Base-by-base conservation (phyloP, 495 filamentous ascomycete species). In the Podospora sp. region DNA sequence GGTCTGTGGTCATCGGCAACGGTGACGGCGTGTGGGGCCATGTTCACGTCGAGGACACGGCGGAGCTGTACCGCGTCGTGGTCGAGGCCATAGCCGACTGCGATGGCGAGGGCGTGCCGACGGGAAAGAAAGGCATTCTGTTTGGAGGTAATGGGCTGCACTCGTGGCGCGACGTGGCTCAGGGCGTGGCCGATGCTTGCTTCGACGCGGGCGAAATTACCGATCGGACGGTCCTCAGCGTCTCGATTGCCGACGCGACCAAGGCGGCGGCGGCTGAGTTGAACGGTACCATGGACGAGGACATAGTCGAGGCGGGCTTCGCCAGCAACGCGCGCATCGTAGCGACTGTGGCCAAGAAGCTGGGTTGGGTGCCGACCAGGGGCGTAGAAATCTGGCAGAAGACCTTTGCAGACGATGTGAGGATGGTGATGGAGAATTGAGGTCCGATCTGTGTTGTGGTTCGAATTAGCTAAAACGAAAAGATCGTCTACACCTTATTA, bases 1-100 rank as follows among this genome's bases (percentile, higher is more conserved):
- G 71, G 8, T 72, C 73, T 0, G 58, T 71, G 8, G 68, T 77
- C 5, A 63, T 84, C 16, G 81, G 79, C 36, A 70, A 78, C 1
- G 84, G 83, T 8, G 63, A 74, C n/a, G 78, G 72, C 3, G 73
- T 75, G 20, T 84, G 82, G 81, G 78, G 82, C 65, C 74, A 80
- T 61, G 78, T 85, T 5, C 83, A 86, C 49, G 74, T 87, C 7
- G 65, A 70, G 1, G 83, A 86, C 68, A 69, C 85, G 0, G 76
- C 76, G 0, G 72, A 71, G 9, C 62, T 87, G 12, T 85, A 81
- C 70, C 8, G 70, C 52, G 21, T 67, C 8, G 26, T 69, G 4
- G 21, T 69, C 24, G 62, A 46, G 29, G 57, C 65, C 52, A 52
- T 65, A 14, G 27, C 24, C 14, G 58, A 20, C 8, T 14, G 46